phyloP scores from a whole-genome alignment of 108 stramenopile species.

The Skeletonema menzelii region DNA sequence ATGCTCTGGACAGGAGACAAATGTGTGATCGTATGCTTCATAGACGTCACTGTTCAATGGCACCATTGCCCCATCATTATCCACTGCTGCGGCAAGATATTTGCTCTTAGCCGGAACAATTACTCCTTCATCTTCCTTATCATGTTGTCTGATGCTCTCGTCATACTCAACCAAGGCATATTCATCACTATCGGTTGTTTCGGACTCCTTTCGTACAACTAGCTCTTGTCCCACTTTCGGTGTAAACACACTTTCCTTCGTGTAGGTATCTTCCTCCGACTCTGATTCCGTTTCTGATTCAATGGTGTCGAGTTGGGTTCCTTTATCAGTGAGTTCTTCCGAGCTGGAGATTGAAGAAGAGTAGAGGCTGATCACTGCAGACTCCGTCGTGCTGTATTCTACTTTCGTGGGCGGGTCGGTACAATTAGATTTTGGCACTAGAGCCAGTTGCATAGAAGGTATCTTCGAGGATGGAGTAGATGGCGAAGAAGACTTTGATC shows the following conservation, averaged over 20 bases:
- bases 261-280: neutral
- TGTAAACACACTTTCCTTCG: neutral
- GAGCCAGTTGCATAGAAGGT: neutral
- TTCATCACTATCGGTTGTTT: neutral
- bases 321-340: neutral
- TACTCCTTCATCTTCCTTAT: neutral
- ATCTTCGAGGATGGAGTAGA: neutral
- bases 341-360: neutral
- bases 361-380: neutral
- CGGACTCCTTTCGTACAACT: neutral
- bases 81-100: constrained; percentile 1
- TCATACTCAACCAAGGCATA: neutral
- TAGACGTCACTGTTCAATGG: neutral
- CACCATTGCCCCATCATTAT: neutral
- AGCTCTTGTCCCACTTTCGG: neutral
- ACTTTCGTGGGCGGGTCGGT: neutral
- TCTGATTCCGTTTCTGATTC: neutral
- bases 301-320: neutral
- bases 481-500: neutral
- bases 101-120: neutral
- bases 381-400: neutral
- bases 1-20: constrained; percentile 36
- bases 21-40: constrained; percentile 1
- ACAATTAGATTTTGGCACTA: neutral
- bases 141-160: neutral